Evolutionary conservation across 805 yeast genomes (phyloP), one percentile per base, ranked within the genome.

Genomic region (Teunomyces panamensis): DNA sequence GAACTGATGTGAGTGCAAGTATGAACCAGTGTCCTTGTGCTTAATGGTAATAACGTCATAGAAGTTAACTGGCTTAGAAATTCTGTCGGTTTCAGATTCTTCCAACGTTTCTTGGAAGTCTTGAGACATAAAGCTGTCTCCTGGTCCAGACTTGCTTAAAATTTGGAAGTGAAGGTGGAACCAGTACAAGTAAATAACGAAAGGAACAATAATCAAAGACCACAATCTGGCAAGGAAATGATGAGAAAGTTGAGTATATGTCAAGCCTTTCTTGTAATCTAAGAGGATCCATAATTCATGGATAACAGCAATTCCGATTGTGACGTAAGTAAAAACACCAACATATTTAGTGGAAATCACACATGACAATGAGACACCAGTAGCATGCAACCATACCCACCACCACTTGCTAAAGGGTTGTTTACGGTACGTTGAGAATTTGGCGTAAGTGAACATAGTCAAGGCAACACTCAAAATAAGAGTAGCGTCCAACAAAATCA

Each of bases 341-440:
- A 94, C 97, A 67, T 94, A 91, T 64, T 94, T 94, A 49, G 97
- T 94, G 39, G 96, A 87, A 50, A 94, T 92, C 29, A 94, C 97
- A 63, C 92, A 84, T 0, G 97, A 89, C 49, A 94, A 77, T 1
- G 92, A 76, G 7, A 89, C 73, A 34, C 99, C 99, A 5, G 98
- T 92, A 39, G 80, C 67, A 26, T 76, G 62, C 42, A 94, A 76
- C 99, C 99, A 94, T 43, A 72, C 69, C 84, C 94, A 88, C 99
- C 99, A 94, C 47, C 72, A 53, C 35, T 56, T 56, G 11, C 87
- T 60, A 63, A 89, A 92, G 9, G 98, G 88, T 17, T 59, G 57
- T 43, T 67, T 69, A 60, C 94, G 80, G 62, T 80, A 84, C 30
- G 73, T 73, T 61, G 85, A 83, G 67, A 91, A 94, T 60, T 81